Percentiles rank a stretch among this genome's conserved stretches.
These are phyloP conservation scores for Pholiota microspora DNA, from an alignment of 768 basidiomycete species.

Conservation along the genomic window DNA sequence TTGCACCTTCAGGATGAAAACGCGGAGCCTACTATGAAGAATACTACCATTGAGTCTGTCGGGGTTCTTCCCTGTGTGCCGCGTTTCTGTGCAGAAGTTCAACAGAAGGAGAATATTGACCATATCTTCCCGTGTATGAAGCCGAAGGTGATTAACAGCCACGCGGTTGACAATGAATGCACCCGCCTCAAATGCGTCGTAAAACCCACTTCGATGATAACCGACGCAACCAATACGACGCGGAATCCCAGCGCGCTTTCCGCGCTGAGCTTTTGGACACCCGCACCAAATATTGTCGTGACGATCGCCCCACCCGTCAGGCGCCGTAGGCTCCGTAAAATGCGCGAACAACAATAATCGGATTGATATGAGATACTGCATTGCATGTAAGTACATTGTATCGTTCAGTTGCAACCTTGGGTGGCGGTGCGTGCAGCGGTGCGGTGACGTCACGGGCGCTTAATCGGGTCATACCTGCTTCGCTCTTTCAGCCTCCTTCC, in stretches of 20 bases:
- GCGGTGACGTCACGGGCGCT: no score
- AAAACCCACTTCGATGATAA: not conserved
- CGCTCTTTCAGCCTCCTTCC: no score
- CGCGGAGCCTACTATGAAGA: no score
- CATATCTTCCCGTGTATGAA: not conserved
- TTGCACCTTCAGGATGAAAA: not conserved
- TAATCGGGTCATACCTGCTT: no score
- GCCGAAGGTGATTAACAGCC: no score
- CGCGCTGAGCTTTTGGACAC: not conserved
- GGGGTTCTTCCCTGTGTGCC: not conserved
- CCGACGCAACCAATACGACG: not conserved
- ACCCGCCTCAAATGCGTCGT: not conserved
- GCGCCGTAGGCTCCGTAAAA: not conserved
- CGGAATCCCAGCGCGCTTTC: not conserved
- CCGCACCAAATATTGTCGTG: not conserved
- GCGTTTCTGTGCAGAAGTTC: not conserved
- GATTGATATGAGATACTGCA: no score
- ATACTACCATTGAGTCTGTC: not conserved
- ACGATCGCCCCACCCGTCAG: not conserved
- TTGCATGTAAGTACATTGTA: no score
- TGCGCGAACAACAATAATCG: no score
- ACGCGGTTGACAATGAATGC: not conserved
- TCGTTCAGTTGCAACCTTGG: no score
- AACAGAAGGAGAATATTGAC: not conserved
- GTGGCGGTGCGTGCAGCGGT: no score